Base-by-base conservation (phyloP, 1,284 basidiomycete genomes). In the Xerocomus minutiporus region DNA sequence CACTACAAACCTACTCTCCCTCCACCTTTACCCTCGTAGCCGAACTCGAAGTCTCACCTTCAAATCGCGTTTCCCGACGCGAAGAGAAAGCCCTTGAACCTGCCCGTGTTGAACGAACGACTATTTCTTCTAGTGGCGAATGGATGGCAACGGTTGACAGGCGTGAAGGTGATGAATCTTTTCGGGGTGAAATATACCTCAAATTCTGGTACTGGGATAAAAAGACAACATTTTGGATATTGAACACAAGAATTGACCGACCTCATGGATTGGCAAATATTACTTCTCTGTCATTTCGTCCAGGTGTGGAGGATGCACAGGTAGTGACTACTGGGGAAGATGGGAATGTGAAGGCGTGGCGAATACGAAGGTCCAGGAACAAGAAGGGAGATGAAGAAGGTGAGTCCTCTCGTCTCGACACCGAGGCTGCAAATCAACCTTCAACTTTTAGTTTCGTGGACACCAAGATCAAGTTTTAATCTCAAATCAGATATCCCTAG, bases 61-160 rank as follows among this genome's bases (percentile, higher is more conserved):
- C 93, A 20, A 99, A 98, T 73, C 83, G 93, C 53, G 84, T 98
- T 15, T 91, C 92, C 23, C 77, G 90, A 57, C 78, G 84, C 53
- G 91, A 94, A 47, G 90, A 95, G 53, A 87, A 86, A 60, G 75
- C 81, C 8, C 72, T 95, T 52, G 86, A 92, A 57, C 86, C 90
- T 5, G 81, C 88, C 1, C 79, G 86, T 15, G 90, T 98, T 8
- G 86, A 91, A 53, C 76, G 75, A 20, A 83, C 82, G 6, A 82
- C 78, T 2, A 76, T 95, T 50, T 88, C 88, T 2, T 70, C 77
- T 6, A 76, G 71, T 36, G 88, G 86, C n/a, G 78, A 84, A 48
- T 98, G 96, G 95, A 86, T 99, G 85, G 93, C 93, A 1, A 97
- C 96, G 0, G 72, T 94, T 36, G 96, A 99, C 69, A 74, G 74